Base-by-base conservation (phyloP, 352 stramenopile genomes). In the Phytopythium sindhum region DNA sequence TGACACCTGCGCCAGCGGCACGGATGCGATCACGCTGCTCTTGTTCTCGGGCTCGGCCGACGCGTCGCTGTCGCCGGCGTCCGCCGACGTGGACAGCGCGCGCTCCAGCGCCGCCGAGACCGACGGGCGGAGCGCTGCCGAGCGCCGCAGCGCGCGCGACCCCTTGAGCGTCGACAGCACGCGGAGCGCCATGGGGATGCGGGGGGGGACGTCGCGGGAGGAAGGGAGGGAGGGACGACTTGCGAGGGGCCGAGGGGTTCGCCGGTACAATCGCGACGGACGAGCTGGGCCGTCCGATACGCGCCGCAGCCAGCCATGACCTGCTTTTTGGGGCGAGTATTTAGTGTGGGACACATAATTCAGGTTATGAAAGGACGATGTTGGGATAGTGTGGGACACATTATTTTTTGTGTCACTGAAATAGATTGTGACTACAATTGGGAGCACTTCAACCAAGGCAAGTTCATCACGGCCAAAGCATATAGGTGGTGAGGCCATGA, bases 1-100 rank as follows among this genome's bases (percentile, higher is more conserved):
- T 17, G 80, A 81, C n/a, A 76, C 80, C 84, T 92, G 35, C 39
- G 42, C 62, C 41, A 35, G 81, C 11, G 84, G 73, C 33, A 85
- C 70, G 35, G 78, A 68, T 26, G 84, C 72, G 31, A 93, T 61
- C 24, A 61, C 56, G 84, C 52, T 83, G 63, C 33, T 83, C 19
- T 48, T 55, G 31, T 4, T 11, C 26, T 50, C 65, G 37, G 67
- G 65, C 10, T 69, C 55, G 19, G 44, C 15, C 17, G 53, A 15
- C 39, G 57, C 17, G 3, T 51, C 52, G 31, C 35, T 55, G 26
- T 51, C 29, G 21, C 37, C 42, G 57, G 41, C 48, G 10, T 53
- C 35, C 11, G 59, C 31, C 64, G 63, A 47, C 21, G 57, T 35
- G 21, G 80, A 88, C 55, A 89, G 69, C 48, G 66, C 65, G 47